Percentiles rank a stretch among this genome's conserved stretches.
These are phyloP conservation scores for Scleromitrula shiraiana DNA, from an alignment of 2,329 filamentous ascomycete species.

Conservation along the genomic window DNA sequence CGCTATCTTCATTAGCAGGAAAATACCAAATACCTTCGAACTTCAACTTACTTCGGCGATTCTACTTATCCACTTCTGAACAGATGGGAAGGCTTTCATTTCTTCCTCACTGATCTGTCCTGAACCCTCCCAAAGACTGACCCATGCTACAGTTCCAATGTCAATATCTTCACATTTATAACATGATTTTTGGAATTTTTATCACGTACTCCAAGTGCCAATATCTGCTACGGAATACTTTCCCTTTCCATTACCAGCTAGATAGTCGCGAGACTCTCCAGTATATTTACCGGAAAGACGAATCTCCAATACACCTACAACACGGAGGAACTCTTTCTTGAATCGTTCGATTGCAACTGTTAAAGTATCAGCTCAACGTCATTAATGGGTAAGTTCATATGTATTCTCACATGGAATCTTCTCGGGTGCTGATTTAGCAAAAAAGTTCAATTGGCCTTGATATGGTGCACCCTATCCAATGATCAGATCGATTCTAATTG, in stretches of 20 bases:
- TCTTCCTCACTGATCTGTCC: slow-evolving; percentile 39
- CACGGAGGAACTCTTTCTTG: slow-evolving; percentile 42
- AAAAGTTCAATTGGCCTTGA: slow-evolving; percentile 8
- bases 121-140: slow-evolving; percentile 36
- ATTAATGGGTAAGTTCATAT: background rate
- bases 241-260: slow-evolving; percentile 45
- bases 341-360: slow-evolving; percentile 42
- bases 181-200: background rate
- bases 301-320: slow-evolving; percentile 48
- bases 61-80: slow-evolving; percentile 44
- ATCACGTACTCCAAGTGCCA: slow-evolving; percentile 34
- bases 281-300: slow-evolving; percentile 44
- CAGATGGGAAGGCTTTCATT: slow-evolving; percentile 43
- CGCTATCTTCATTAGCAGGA: slow-evolving; percentile 10
- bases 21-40: background rate
- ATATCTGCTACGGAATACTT: slow-evolving; percentile 47
- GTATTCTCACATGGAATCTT: background rate
- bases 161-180: background rate
- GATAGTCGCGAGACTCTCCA: slow-evolving; percentile 40
- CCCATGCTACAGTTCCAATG: slow-evolving; percentile 31
- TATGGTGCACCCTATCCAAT: background rate
- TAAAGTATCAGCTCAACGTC: background rate
- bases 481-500: background rate
- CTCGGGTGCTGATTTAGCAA: slow-evolving; percentile 5
- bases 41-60: slow-evolving; percentile 34